Conservation (phyloP, 2,329 filamentous ascomycete species). For the Fusarium tjaetaba region DNA sequence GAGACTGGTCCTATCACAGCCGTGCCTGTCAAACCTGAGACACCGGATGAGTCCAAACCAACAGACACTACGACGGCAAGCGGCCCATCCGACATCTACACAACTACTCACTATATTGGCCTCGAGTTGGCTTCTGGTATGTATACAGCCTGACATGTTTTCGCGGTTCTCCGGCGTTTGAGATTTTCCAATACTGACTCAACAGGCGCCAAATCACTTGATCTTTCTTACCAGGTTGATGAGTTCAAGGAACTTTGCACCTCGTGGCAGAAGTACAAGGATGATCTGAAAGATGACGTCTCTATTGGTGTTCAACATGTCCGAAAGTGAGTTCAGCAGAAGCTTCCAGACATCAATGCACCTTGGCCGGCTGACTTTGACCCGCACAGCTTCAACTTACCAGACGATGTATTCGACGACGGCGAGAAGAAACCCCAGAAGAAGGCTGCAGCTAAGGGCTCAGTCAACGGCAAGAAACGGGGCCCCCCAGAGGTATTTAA, state of each 20-base stretch:
- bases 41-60: slow-evolving; percentile 7
- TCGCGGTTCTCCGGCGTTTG: not conserved
- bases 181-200: slow-evolving; percentile 45
- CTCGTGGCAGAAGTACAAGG: slow-evolving; percentile 78
- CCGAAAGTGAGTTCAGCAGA: slow-evolving; percentile 73
- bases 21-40: slow-evolving; percentile 21
- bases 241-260: slow-evolving; percentile 88
- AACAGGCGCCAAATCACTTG: slow-evolving; percentile 74
- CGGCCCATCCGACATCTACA: slow-evolving; percentile 69
- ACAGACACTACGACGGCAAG: slow-evolving; percentile 11
- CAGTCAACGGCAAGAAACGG: slow-evolving; percentile 58
- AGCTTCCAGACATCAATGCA: not conserved
- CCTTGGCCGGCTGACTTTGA: slow-evolving; percentile 15
- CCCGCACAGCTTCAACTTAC: slow-evolving; percentile 78
- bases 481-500: slow-evolving; percentile 57
- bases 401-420: slow-evolving; percentile 86
- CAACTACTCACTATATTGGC: slow-evolving; percentile 94
- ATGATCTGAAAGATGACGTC: slow-evolving; percentile 67
- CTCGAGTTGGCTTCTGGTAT: slow-evolving; percentile 80
- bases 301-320: slow-evolving; percentile 85
- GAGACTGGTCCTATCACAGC: slow-evolving; percentile 41
- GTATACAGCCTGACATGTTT: slow-evolving; percentile 43
- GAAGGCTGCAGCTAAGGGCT: slow-evolving; percentile 58
- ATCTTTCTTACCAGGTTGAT: slow-evolving; percentile 83
- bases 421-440: slow-evolving; percentile 79